These are phyloP conservation scores for Stemphylium lycopersici DNA, from an alignment of 2,329 filamentous ascomycete genomes.

Conservation along the genomic window DNA sequence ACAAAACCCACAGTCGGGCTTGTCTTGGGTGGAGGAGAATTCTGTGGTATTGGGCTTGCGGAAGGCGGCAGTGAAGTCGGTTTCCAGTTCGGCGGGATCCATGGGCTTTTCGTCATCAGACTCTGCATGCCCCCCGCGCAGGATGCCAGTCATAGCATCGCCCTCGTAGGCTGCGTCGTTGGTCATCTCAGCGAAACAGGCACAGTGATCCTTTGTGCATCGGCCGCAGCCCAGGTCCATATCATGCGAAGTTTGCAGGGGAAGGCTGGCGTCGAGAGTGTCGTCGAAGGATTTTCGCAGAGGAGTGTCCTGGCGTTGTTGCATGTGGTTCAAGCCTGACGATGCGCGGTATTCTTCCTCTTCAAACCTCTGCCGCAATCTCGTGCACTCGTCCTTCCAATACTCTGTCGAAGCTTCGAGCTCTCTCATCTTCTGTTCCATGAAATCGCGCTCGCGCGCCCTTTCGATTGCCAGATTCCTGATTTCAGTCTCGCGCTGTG, in stretches of 20 bases:
- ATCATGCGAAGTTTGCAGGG: slow-evolving; percentile 17
- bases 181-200: slow-evolving; percentile 41
- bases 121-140: slow-evolving; percentile 9
- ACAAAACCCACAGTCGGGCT: slow-evolving; percentile 43
- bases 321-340: neutral
- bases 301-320: slow-evolving; percentile 1
- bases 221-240: slow-evolving; percentile 32
- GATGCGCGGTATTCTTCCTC: neutral
- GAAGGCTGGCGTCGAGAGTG: neutral
- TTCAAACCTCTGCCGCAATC: slow-evolving; percentile 17
- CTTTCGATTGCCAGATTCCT: too few relatives aligned
- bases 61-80: slow-evolving; percentile 44
- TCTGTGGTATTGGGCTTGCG: slow-evolving; percentile 20
- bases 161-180: slow-evolving; percentile 26
- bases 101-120: slow-evolving; percentile 6
- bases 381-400: slow-evolving; percentile 31
- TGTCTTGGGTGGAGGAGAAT: slow-evolving; percentile 25
- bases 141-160: slow-evolving; percentile 22
- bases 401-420: neutral
- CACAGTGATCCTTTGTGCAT: slow-evolving; percentile 41
- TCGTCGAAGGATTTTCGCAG: neutral
- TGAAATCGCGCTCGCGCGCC: neutral
- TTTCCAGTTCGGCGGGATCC: slow-evolving; percentile 26
- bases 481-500: neutral
- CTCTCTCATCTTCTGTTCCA: neutral